Conservation (phyloP, 202 grass and related monocot species). For the Thinopyrum obtusiflorum region DNA sequence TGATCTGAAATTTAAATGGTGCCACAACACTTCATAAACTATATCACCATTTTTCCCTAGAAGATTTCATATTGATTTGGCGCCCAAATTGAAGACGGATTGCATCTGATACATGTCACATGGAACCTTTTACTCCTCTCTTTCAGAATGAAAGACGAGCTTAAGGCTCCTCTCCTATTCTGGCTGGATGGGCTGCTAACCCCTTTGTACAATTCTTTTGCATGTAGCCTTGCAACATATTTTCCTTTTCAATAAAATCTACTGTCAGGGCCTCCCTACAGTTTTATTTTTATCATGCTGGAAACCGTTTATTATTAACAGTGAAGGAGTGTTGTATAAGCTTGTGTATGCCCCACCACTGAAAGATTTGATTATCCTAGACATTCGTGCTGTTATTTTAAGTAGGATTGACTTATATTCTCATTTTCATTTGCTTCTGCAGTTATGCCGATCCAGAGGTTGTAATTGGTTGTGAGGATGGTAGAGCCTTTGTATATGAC, state of each 20-base stretch:
- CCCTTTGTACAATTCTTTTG: not conserved
- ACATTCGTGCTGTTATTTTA: constrained; percentile 6
- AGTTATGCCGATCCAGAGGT: constrained; percentile 88
- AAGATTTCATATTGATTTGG: not conserved
- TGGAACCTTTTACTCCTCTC: not conserved
- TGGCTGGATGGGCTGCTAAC: too few species aligned
- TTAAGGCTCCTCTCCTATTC: not conserved
- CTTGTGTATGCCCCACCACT: not conserved
- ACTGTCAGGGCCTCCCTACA: not conserved
- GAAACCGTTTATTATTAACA: constrained; percentile 17
- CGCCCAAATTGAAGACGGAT: not conserved
- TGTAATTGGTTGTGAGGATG: constrained; percentile 92
- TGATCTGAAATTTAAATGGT: not conserved
- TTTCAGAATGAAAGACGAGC: not conserved
- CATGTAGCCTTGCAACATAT: not conserved
- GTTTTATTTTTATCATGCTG: not conserved
- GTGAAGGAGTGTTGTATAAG: not conserved
- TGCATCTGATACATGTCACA: not conserved
- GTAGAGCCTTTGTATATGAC: constrained; percentile 83
- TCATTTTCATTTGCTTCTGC: constrained; percentile 38
- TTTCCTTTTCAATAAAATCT: not conserved
- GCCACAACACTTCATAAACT: not conserved
- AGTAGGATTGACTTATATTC: not conserved
- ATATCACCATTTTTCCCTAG: not conserved
- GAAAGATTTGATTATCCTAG: constrained; percentile 2